Conservation (phyloP, 768 basidiomycete species). For the Russula compacta region DNA sequence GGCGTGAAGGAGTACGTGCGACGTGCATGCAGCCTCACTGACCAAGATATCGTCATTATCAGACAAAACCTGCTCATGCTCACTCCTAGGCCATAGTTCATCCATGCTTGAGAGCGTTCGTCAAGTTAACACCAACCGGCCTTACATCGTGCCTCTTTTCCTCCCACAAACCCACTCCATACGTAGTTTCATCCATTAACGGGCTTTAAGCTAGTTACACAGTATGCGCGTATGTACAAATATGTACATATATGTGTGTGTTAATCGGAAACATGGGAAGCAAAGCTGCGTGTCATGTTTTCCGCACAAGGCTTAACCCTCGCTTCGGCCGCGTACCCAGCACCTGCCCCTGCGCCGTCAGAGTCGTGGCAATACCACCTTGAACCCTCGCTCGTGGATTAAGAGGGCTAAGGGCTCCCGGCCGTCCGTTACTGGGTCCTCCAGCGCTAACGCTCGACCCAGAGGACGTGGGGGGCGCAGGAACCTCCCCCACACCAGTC, state of each 20-base stretch:
- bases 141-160: no score
- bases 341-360: conserved; percentile 19
- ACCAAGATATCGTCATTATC: conserved; percentile 54
- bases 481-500: conserved; percentile 40
- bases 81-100: conserved; percentile 7
- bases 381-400: conserved; percentile 21
- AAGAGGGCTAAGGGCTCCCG: conserved; percentile 17
- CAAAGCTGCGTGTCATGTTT: conserved; percentile 1
- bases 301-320: conserved; percentile 15
- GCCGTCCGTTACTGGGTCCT: conserved; percentile 4
- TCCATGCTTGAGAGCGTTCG: neutral
- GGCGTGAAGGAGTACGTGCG: conserved; percentile 58
- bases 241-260: neutral
- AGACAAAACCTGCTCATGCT: conserved; percentile 52
- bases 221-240: neutral
- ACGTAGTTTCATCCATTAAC: neutral
- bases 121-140: neutral
- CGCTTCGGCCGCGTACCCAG: conserved; percentile 16
- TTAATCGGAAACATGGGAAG: neutral
- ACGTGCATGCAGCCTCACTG: conserved; percentile 45
- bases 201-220: neutral
- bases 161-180: neutral
- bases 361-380: conserved; percentile 16
- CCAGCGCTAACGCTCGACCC: neutral
- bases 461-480: neutral